Percentiles rank a stretch among this genome's conserved stretches.
Evolutionary conservation across 352 stramenopile species (phyloP).

Genomic region (Phytophthora idaei): DNA sequence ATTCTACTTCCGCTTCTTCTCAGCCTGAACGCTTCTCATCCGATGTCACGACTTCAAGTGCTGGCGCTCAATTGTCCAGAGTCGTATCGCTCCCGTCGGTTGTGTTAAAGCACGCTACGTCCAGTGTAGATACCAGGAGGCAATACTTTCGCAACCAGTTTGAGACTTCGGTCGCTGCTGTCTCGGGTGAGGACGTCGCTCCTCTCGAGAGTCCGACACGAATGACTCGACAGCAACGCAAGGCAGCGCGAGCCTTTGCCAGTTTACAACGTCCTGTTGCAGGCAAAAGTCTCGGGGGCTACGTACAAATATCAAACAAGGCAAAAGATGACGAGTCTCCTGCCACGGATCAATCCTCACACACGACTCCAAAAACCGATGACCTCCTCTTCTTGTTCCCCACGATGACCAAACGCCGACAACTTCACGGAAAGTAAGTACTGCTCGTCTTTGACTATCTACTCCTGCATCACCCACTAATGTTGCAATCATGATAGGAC

Average conservation of each 20-base stretch:
- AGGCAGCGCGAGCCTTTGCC: slow-evolving; percentile 38
- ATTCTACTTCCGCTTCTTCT: neutral
- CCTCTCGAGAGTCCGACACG: slow-evolving; percentile 11
- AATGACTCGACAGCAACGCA: slow-evolving; percentile 40
- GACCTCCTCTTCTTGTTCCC: slow-evolving; percentile 46
- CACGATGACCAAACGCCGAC: slow-evolving; percentile 45
- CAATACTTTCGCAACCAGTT: slow-evolving; percentile 15
- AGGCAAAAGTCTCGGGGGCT: slow-evolving; percentile 34
- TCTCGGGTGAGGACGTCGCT: slow-evolving; percentile 13
- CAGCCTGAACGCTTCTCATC: neutral
- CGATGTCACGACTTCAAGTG: neutral
- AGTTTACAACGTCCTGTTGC: slow-evolving; percentile 40
- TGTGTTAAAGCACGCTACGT: slow-evolving; percentile 24
- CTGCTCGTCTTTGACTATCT: neutral
- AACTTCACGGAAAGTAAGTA: slow-evolving; percentile 52
- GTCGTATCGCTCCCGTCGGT: slow-evolving; percentile 27
- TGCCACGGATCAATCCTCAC: neutral
- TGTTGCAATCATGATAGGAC: slow-evolving; percentile 21
- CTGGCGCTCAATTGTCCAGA: neutral
- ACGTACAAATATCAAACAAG: slow-evolving; percentile 14
- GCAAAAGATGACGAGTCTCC: neutral
- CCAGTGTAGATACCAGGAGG: slow-evolving; percentile 15
- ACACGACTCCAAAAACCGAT: slow-evolving; percentile 2
- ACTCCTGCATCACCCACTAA: slow-evolving; percentile 12
- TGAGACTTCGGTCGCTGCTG: slow-evolving; percentile 3